phyloP scores from a whole-genome alignment of 345 rosid genomes.

The Salix caprea region DNA sequence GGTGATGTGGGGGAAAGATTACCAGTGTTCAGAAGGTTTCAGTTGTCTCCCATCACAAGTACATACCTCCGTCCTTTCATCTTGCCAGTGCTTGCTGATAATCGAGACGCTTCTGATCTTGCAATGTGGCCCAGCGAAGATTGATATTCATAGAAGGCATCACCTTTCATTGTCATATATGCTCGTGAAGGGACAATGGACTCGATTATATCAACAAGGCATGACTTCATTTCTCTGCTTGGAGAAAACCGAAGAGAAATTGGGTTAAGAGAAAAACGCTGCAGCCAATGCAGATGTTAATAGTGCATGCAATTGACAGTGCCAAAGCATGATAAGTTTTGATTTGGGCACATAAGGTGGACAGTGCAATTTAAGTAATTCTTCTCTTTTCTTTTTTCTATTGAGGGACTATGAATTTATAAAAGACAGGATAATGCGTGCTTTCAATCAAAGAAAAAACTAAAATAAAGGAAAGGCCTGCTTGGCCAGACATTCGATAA shows the following conservation, averaged over 20 bases:
- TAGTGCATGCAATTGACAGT: neutral
- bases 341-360: neutral
- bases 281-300: neutral
- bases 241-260: constrained; percentile 1
- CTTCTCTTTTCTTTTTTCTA: neutral
- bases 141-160: constrained; percentile 61
- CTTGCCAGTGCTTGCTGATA: constrained; percentile 34
- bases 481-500: neutral
- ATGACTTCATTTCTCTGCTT: constrained; percentile 50
- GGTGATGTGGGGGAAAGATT: neutral
- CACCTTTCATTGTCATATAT: constrained; percentile 49
- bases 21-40: neutral
- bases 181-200: constrained; percentile 56
- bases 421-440: neutral
- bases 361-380: neutral
- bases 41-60: neutral
- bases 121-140: constrained; percentile 66
- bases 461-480: neutral
- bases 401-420: neutral
- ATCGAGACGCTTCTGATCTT: constrained; percentile 56
- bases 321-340: neutral
- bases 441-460: neutral
- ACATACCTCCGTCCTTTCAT: constrained; percentile 50
- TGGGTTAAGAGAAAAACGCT: neutral
- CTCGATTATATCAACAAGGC: constrained; percentile 38